Evolutionary conservation across 2,329 filamentous ascomycete species (phyloP), one percentile per base, ranked within the genome.

Genomic region (Cladophialophora chaetospira): DNA sequence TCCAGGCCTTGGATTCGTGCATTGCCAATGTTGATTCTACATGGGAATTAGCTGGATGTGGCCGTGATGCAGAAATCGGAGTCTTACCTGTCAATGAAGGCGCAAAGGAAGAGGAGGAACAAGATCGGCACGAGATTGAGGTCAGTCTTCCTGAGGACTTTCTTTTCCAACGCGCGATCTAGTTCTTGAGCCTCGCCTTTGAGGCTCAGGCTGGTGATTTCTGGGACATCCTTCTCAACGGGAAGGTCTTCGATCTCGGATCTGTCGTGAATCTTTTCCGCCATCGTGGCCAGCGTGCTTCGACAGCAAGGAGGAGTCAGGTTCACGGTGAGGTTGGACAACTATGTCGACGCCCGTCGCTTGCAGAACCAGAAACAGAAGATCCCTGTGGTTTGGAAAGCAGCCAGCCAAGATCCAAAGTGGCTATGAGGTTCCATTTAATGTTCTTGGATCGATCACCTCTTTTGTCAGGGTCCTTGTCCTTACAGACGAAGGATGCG

Each of bases 131-230:
- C 66, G 23, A 82, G 70, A 43, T 75, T 71, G 11, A 78, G 57
- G 60, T 81, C 79, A 47, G 73, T 71, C 67, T 81, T 82, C 43
- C 74, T 67, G 5, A 81, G 62, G 11, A 80, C 65, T 55, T 72
- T 75, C 65, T 74, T 77, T 58, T 81, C 77, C 8, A 72, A 72
- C 2, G 64, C 53, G 4, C 68, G 66, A 54, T 75, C 72, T 44
- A 65, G 53, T 11, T 61, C 53, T 15, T 49, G 58, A 26, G 42
- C 53, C 42, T 63, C 63, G 28, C 21, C 49, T 38, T 62, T 62
- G 31, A 60, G 35, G 42, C 53, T 59, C 33, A 58, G 4, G 53
- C 45, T 51, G 36, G 35, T 46, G 38, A 35, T 40, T 5, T 62
- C 59, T 15, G 33, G 36, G 23, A 19, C 15, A 13, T 58, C 60